Conservation (phyloP, 164 flowering plant genomes). For the grape (Vitis vinifera) region ASM3070453v1 NC_081807.1:18173001-18173500, state of each 20-base stretch:
- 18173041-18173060: not conserved
- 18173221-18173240: conserved; percentile 61
- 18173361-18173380: conserved; percentile 14
- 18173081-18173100: too few species aligned
- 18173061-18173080: too few species aligned
- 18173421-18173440: conserved; percentile 68
- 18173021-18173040: not conserved
- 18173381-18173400: conserved; percentile 77
- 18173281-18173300: not conserved
- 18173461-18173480: not conserved
- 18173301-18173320: not conserved
- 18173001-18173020: not conserved
- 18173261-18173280: conserved; percentile 53
- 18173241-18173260: conserved; percentile 69
- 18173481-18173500: too few species aligned
- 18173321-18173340: not conserved
- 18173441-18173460: conserved; percentile 58
- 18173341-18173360: not conserved
- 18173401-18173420: conserved; percentile 50
- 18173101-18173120: too few species aligned
- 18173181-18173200: not conserved
- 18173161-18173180: not conserved
- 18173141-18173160: not conserved
- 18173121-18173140: not conserved
- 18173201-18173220: conserved; percentile 49